Evolutionary conservation across 768 basidiomycete species (phyloP).

Genomic region (Serendipita sp.): DNA sequence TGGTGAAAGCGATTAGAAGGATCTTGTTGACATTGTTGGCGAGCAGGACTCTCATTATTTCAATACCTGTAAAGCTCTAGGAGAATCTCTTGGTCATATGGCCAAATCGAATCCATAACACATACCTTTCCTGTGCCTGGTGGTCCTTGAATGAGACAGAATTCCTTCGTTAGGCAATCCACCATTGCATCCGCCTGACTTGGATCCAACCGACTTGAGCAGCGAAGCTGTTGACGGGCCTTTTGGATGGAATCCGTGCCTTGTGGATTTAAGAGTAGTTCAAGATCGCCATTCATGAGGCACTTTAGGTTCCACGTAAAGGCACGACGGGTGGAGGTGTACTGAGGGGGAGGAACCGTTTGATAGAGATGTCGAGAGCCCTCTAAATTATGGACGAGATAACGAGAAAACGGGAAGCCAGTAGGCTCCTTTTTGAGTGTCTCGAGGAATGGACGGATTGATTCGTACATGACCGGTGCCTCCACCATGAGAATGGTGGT

Average conservation of each 20-base stretch:
- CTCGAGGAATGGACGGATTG: constrained; percentile 51
- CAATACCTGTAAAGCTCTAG: constrained; percentile 51
- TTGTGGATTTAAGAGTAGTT: constrained; percentile 26
- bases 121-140: constrained; percentile 64
- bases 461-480: constrained; percentile 48
- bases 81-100: not conserved
- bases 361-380: not conserved
- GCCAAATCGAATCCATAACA: not conserved
- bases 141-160: constrained; percentile 61
- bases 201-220: constrained; percentile 39
- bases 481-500: constrained; percentile 32
- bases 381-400: constrained; percentile 29
- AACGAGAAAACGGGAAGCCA: constrained; percentile 35
- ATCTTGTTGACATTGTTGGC: constrained; percentile 37
- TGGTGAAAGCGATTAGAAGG: constrained; percentile 49
- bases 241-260: constrained; percentile 28
- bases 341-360: constrained; percentile 24
- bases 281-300: constrained; percentile 27
- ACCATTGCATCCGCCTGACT: constrained; percentile 60
- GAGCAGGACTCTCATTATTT: constrained; percentile 49
- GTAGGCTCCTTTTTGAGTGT: constrained; percentile 40
- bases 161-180: constrained; percentile 39
- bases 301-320: constrained; percentile 42
- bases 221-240: constrained; percentile 30
- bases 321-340: constrained; percentile 30